Evolutionary conservation across 345 rosid genomes (phyloP), one percentile per base, ranked within the genome.

Genomic region (Limnanthes douglasii): DNA sequence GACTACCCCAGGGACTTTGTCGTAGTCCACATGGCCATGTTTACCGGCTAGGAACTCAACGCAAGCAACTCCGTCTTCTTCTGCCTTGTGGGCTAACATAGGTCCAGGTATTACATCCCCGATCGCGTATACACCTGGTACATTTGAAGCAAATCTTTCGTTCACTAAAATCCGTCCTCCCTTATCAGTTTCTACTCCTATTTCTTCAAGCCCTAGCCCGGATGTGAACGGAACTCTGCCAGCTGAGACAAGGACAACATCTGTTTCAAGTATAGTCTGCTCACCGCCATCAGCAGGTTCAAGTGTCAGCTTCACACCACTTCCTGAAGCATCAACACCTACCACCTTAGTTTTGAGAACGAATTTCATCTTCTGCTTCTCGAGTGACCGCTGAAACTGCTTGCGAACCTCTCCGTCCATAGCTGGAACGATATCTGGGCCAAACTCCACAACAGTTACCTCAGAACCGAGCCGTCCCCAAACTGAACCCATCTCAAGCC

Each of bases 91-190:
- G 15, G 99, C 99, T 34, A 92, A 40, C 99, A 92, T 81, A 4
- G 99, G 99, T 40, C 99, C 96, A 13, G 96, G 96, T 60, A 92
- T 85, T 28, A 81, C 99, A 69, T 92, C 99, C 8, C 96, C 99
- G 18, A 92, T 92, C 5, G 96, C 99, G 50, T 42, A 69, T 15
- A 92, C 93, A 45, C 96, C 83, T 0, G 86, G 59, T 18, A 81
- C 93, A 43, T 81, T 92, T 10, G 99, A 64, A 26, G 54, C 62
- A 48, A 92, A 92, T 60, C 70, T 73, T 37, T 75, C 86, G 36
- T 84, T 68, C 31, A 92, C 99, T 15, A 67, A 54, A 48, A 92
- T 69, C 11, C 96, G 65, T 34, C 99, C 99, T 2, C 5, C 37
- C 62, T 81, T 92, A 46, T 92, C 99, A 2, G 78, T 85, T 53